These are phyloP conservation scores for Diaporthe nobilis DNA, from an alignment of 2,329 filamentous ascomycete genomes.

Conservation along the genomic window DNA sequence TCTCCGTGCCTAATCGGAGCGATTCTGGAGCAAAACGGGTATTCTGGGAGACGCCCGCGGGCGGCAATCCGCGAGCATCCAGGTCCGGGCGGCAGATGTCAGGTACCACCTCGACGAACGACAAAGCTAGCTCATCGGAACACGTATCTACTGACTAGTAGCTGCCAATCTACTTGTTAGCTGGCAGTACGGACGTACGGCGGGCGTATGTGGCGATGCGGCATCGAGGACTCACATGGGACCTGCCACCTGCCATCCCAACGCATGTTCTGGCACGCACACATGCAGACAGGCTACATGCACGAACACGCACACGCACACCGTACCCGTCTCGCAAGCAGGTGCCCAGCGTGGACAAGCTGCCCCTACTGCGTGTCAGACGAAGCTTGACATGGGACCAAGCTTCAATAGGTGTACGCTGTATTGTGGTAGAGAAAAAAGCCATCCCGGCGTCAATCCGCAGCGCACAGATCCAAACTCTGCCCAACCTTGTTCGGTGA, in stretches of 20 bases:
- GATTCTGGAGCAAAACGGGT: slow-evolving; percentile 27
- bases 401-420: background rate
- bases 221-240: slow-evolving; percentile 10
- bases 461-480: slow-evolving; percentile 23
- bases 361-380: slow-evolving; percentile 22
- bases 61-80: slow-evolving; percentile 23
- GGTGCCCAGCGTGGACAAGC: slow-evolving; percentile 23
- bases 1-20: slow-evolving; percentile 10
- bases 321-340: slow-evolving; percentile 7
- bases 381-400: slow-evolving; percentile 28
- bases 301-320: slow-evolving; percentile 9
- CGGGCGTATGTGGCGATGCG: background rate
- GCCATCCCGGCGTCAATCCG: slow-evolving; percentile 12
- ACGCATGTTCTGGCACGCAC: slow-evolving; percentile 9
- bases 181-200: background rate
- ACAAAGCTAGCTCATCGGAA: background rate
- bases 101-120: background rate
- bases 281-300: slow-evolving; percentile 12
- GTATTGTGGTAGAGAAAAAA: background rate
- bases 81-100: slow-evolving; percentile 6
- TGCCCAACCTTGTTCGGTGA: slow-evolving; percentile 28
- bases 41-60: slow-evolving; percentile 12
- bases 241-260: slow-evolving; percentile 12
- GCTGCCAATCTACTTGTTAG: background rate
- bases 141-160: background rate